These are phyloP conservation scores for Thuidium tamariscinum DNA, from an alignment of 225 moss, liverwort and hornwort genomes.

Conservation along the genomic window DNA sequence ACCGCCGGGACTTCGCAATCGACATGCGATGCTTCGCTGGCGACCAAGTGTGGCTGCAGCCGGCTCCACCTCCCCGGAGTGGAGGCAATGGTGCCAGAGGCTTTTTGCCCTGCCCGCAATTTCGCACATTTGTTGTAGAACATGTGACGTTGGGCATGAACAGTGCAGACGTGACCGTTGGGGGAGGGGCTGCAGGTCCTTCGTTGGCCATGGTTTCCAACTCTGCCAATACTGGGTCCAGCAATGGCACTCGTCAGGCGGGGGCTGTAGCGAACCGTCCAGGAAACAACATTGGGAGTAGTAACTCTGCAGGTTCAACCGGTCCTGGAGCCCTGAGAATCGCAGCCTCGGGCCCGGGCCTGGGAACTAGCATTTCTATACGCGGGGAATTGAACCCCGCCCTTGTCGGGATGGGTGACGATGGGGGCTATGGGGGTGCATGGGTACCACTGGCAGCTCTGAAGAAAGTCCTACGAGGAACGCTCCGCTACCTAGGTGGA, in stretches of 20 bases:
- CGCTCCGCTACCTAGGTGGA: conserved; percentile 74
- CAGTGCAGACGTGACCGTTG: conserved; percentile 35
- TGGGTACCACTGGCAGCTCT: conserved; percentile 96
- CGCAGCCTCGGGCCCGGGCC: conserved; percentile 3
- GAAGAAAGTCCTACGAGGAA: conserved; percentile 86
- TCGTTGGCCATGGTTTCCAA: conserved; percentile 1
- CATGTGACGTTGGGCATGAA: conserved; percentile 66
- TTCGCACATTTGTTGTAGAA: conserved; percentile 94
- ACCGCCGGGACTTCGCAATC: conserved; percentile 84
- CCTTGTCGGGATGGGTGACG: conserved; percentile 79
- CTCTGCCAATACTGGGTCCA: conserved; percentile 7
- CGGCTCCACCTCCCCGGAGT: conserved; percentile 64
- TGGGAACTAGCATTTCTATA: conserved; percentile 29
- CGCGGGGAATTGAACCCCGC: conserved; percentile 77
- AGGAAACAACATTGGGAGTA: conserved; percentile 6
- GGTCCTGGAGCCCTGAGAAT: conserved; percentile 19
- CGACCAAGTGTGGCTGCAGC: conserved; percentile 98
- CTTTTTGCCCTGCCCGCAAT: conserved; percentile 86
- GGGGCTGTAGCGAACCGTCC: conserved; percentile 10
- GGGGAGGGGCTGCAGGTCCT: conserved; percentile 22
- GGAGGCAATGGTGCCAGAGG: conserved; percentile 53
- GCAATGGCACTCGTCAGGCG: conserved; percentile 22
- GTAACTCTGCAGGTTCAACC: neutral
- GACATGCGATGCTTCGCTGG: conserved; percentile 96
- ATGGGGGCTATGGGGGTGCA: conserved; percentile 97